Conservation (phyloP, 106 monocot species). For the Dioscorea dumetorum region DNA sequence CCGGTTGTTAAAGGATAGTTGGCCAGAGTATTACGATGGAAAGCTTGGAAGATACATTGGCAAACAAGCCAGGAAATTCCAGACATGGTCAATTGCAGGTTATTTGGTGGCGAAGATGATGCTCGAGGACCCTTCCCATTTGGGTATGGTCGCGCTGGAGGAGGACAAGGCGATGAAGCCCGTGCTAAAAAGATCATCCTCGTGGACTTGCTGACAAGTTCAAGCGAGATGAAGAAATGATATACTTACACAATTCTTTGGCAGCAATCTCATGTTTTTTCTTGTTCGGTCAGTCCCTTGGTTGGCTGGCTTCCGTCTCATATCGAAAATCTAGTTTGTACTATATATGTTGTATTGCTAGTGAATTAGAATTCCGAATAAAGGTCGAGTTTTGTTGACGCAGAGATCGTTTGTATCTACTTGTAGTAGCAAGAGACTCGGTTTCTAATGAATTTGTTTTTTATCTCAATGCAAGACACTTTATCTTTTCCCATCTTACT, state of each 20-base stretch:
- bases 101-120: constrained; percentile 51
- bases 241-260: too few relatives aligned
- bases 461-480: too few relatives aligned
- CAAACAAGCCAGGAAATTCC: constrained; percentile 41
- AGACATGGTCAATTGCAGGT: constrained; percentile 48
- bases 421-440: too few relatives aligned
- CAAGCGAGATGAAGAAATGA: not conserved
- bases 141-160: constrained; percentile 43
- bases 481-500: too few relatives aligned
- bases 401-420: too few relatives aligned
- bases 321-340: too few relatives aligned
- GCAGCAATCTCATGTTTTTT: too few relatives aligned
- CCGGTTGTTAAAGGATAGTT: constrained; percentile 32
- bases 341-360: too few relatives aligned
- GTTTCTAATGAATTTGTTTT: too few relatives aligned
- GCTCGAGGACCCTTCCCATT: constrained; percentile 47
- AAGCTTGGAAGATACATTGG: constrained; percentile 35
- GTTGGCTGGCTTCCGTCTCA: too few relatives aligned
- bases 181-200: constrained; percentile 31
- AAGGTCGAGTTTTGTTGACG: not conserved
- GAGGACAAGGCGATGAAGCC: constrained; percentile 44
- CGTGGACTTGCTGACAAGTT: constrained; percentile 26
- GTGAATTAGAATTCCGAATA: too few relatives aligned
- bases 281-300: too few relatives aligned
- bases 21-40: constrained; percentile 52